phyloP scores from a whole-genome alignment of 176 grass and related monocot genomes.

The Triticum monococcum region DNA sequence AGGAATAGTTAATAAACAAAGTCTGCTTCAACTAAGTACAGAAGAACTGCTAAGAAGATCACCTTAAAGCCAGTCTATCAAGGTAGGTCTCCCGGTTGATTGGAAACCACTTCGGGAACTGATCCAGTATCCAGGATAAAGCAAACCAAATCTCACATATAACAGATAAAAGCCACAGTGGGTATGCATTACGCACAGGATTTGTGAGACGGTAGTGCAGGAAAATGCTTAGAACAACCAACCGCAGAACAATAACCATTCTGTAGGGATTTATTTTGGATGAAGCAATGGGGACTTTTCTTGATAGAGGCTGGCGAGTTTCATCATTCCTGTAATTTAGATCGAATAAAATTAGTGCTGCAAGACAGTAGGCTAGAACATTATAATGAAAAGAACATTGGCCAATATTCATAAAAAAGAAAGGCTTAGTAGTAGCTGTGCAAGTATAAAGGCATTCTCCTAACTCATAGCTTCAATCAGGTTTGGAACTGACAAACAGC shows the following conservation, averaged over 20 bases:
- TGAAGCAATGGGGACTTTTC: constrained; percentile 92
- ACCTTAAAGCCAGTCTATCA: constrained; percentile 97
- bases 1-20: constrained; percentile 25
- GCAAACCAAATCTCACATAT: constrained; percentile 99
- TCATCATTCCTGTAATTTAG: constrained; percentile 90
- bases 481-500: constrained; percentile 1
- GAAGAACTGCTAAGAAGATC: constrained; percentile 33
- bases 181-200: constrained; percentile 81
- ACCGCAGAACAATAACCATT: constrained; percentile 95
- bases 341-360: constrained; percentile 25
- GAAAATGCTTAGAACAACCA: constrained; percentile 91
- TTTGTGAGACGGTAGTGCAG: constrained; percentile 98
- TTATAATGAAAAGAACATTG: background rate
- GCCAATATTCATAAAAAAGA: background rate
- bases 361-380: background rate
- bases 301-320: constrained; percentile 94
- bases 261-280: constrained; percentile 98
- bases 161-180: constrained; percentile 92
- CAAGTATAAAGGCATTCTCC: background rate
- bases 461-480: background rate
- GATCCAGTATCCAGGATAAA: constrained; percentile 98
- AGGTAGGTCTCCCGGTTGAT: constrained; percentile 99
- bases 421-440: background rate
- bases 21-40: background rate
- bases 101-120: constrained; percentile 99